phyloP scores from a whole-genome alignment of 352 stramenopile genomes.

The Phytophthora idaei region DNA sequence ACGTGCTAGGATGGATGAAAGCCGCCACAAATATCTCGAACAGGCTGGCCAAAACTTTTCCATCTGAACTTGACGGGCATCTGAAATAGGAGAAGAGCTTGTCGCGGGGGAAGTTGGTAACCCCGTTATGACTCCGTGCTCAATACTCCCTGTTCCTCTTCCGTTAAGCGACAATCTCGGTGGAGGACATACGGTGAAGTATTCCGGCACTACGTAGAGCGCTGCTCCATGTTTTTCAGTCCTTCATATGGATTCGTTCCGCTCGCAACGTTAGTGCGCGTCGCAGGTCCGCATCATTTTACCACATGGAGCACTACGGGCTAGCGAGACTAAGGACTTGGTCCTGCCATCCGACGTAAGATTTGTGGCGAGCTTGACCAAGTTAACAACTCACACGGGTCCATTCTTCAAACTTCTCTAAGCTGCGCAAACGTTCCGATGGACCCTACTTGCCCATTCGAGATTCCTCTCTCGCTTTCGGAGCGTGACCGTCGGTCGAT shows the following conservation, averaged over 20 bases:
- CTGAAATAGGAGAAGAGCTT: conserved; percentile 21
- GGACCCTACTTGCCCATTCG: conserved; percentile 26
- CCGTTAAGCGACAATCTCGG: conserved; percentile 14
- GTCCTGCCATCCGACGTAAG: not conserved
- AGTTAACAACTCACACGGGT: not conserved
- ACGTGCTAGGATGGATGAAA: not conserved
- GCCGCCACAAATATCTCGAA: conserved; percentile 14
- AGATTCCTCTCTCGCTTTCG: conserved; percentile 34
- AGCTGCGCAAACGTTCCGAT: conserved; percentile 13
- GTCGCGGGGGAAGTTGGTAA: conserved; percentile 4
- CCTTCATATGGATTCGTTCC: conserved; percentile 16
- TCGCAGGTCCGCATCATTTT: conserved; percentile 24
- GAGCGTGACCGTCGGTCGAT: conserved; percentile 33
- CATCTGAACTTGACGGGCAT: conserved; percentile 22
- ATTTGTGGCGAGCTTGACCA: conserved; percentile 17
- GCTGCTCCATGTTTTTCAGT: not conserved
- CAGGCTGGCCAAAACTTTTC: conserved; percentile 2
- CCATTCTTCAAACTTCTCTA: conserved; percentile 28
- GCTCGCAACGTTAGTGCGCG: conserved; percentile 1
- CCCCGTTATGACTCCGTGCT: too few relatives aligned
- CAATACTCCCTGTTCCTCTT: conserved; percentile 2
- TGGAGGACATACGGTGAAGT: conserved; percentile 15
- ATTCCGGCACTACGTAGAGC: not conserved
- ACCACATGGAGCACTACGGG: not conserved
- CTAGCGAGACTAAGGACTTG: too few relatives aligned